Conservation (phyloP, 202 grass and related monocot species). For the Schoenoplectus tabernaemontani region DNA sequence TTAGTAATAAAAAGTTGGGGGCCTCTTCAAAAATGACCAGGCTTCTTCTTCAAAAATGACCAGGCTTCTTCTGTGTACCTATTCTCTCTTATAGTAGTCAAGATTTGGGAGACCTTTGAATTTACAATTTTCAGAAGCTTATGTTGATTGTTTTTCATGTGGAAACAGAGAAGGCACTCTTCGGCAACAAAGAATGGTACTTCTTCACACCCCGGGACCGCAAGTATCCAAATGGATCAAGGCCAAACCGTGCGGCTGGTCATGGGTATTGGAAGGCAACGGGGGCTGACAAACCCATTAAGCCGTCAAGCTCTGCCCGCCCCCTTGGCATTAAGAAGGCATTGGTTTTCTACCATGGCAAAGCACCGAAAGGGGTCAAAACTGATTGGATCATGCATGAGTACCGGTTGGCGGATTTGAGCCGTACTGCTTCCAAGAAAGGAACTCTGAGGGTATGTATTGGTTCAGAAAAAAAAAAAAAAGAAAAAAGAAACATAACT, state of each 20-base stretch:
- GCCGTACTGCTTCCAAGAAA: constrained; percentile 53
- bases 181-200: constrained; percentile 80
- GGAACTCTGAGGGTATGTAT: constrained; percentile 49
- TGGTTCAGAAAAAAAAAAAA: background rate
- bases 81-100: background rate
- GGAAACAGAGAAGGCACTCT: constrained; percentile 69
- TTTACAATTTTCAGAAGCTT: background rate
- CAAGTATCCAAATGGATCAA: constrained; percentile 80
- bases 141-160: background rate
- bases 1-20: background rate
- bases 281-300: constrained; percentile 56
- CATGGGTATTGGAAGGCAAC: constrained; percentile 91
- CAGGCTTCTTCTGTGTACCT: too few species aligned
- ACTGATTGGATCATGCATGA: constrained; percentile 98
- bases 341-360: constrained; percentile 78
- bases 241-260: constrained; percentile 68
- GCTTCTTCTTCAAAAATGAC: too few species aligned
- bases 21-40: background rate
- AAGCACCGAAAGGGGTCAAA: constrained; percentile 63
- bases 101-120: background rate
- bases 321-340: constrained; percentile 71
- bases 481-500: too few species aligned
- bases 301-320: constrained; percentile 28
- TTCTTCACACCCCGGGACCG: constrained; percentile 84
- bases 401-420: constrained; percentile 52